Base-by-base conservation (phyloP, 164 flowering plant species). In the Warburgia ugandensis region DNA sequence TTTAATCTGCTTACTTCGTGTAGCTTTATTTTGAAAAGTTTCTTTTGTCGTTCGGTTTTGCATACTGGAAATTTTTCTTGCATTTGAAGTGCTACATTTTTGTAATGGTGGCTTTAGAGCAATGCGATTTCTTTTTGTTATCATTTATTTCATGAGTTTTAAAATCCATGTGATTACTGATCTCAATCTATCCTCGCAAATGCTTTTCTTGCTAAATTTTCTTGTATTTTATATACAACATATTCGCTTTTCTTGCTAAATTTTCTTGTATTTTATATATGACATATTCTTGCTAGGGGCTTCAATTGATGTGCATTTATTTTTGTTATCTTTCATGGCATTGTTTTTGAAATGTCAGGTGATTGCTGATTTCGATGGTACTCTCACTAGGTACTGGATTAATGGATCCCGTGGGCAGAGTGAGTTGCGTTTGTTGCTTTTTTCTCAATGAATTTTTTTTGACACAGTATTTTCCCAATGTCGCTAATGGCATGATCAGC, bases 341-440 rank as follows among this genome's bases (percentile, higher is more conserved):
- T n/a, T 8, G 31, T 26, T 22, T 12, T 8, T 19, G 7, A 31
- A 42, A 38, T 29, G 29, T 37, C 58, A 91, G 96, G 86, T 91
- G 11, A 83, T 87, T 72, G 96, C 85, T 9, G 98, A 92, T 71
- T 92, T 92, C 70, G 96, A 87, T 73, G 84, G 74, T 14, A 92
- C 98, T 28, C 62, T 92, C 58, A 92, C 96, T 2, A 77, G 66
- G 65, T 92, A 80, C 55, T 73, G 83, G 79, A 43, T 83, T 23
- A 72, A 92, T 64, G 96, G 98, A 8, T 25, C 55, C 23, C 77
- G 94, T 38, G 98, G 98, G 44, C 82, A 80, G 43, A 78, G 96
- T 92, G 73, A 65, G 94, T 74, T 35, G 41, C 6, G 8, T 4
- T 10, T 21, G 25, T 40, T 28, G 21, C 22, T 37, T 17, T 17